Conservation (phyloP, 176 grass and related monocot species). For the Typha latifolia region DNA sequence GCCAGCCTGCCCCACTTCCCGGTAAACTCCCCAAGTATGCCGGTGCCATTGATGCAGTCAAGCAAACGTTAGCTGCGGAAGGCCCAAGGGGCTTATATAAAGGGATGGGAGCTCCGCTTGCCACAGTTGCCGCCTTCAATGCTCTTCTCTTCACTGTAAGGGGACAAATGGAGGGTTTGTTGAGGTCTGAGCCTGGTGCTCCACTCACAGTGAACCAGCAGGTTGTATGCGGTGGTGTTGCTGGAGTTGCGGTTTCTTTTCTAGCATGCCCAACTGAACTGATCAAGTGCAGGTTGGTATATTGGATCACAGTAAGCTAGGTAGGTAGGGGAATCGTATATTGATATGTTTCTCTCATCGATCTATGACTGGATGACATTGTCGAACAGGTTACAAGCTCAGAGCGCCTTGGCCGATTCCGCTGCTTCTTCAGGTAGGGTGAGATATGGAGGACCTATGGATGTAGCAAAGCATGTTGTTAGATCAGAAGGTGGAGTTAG, state of each 20-base stretch:
- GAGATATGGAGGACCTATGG: constrained; percentile 62
- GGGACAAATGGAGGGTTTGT: constrained; percentile 68
- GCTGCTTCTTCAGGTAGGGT: constrained; percentile 19
- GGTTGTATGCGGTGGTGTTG: constrained; percentile 51
- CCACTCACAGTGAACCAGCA: constrained; percentile 54
- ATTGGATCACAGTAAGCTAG: neutral
- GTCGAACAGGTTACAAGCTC: constrained; percentile 56
- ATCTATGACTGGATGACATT: neutral
- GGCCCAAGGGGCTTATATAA: constrained; percentile 72
- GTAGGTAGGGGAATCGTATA: neutral
- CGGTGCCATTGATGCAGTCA: constrained; percentile 59
- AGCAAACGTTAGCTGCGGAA: constrained; percentile 55
- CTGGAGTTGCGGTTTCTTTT: constrained; percentile 70
- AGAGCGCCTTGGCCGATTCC: constrained; percentile 38
- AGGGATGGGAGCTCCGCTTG: constrained; percentile 85
- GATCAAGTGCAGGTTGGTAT: constrained; percentile 74
- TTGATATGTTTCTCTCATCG: neutral
- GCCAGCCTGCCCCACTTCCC: constrained; percentile 50
- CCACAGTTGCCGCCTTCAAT: constrained; percentile 86
- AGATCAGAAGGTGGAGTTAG: constrained; percentile 44
- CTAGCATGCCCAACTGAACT: constrained; percentile 74
- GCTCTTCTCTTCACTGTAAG: constrained; percentile 73
- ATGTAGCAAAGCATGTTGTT: constrained; percentile 64
- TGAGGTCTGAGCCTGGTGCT: constrained; percentile 45
- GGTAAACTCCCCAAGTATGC: constrained; percentile 55